phyloP scores from a whole-genome alignment of 2,329 filamentous ascomycete species.

The Furcasterigmium sp. region DNA sequence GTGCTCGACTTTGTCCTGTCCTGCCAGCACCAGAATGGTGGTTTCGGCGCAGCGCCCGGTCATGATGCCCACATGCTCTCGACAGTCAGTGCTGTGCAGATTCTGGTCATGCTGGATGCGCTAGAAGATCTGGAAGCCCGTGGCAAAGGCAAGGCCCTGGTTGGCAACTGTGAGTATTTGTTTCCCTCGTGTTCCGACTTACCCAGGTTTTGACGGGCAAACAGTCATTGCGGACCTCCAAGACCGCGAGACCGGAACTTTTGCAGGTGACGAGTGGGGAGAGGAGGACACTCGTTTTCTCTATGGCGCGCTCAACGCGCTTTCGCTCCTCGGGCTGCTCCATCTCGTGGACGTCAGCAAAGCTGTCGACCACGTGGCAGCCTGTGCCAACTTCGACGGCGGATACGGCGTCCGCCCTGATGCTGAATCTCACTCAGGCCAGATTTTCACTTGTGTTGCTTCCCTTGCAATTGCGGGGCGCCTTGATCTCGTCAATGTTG shows the following conservation, averaged over 20 bases:
- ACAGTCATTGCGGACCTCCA: conserved; percentile 77
- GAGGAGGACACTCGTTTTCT: conserved; percentile 94
- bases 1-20: conserved; percentile 91
- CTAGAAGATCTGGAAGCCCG: conserved; percentile 74
- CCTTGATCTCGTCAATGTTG: conserved; percentile 75
- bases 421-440: conserved; percentile 89
- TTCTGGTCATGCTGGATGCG: conserved; percentile 80
- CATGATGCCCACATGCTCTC: conserved; percentile 97
- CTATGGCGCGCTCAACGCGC: conserved; percentile 81
- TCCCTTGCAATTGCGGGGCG: conserved; percentile 79
- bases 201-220: conserved; percentile 13
- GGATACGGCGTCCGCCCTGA: conserved; percentile 87
- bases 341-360: conserved; percentile 71
- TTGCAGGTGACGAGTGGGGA: conserved; percentile 93
- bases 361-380: conserved; percentile 72
- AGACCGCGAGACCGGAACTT: conserved; percentile 75
- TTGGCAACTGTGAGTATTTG: conserved; percentile 74
- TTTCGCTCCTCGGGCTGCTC: conserved; percentile 76
- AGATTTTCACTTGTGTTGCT: conserved; percentile 91
- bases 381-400: conserved; percentile 90
- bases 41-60: conserved; percentile 88
- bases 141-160: conserved; percentile 63
- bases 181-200: neutral
- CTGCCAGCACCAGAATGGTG: conserved; percentile 84
- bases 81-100: conserved; percentile 91